Conservation (phyloP, 1,284 basidiomycete genomes). For the Microbotryum intermedium region DNA sequence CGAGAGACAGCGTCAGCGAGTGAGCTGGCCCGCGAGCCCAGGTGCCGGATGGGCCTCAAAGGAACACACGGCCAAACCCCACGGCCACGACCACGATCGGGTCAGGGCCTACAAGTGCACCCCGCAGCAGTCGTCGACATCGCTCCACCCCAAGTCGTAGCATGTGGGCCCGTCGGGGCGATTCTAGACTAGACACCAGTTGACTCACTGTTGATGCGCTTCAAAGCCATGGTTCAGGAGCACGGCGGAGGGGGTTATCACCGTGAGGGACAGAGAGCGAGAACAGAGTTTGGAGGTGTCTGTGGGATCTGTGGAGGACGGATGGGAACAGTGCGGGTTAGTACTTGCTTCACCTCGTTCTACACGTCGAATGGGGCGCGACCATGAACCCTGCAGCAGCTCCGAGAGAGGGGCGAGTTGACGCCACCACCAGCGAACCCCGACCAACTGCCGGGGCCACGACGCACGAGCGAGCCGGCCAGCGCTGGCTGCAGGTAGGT, state of each 20-base stretch:
- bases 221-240: constrained; percentile 64
- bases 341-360: too few species aligned
- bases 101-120: too few species aligned
- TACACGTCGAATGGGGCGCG: too few species aligned
- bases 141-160: too few species aligned
- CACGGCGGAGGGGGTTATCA: neutral
- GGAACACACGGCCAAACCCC: too few species aligned
- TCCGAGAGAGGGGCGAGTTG: neutral
- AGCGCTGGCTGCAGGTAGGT: too few species aligned
- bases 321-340: neutral
- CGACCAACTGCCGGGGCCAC: neutral
- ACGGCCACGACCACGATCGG: too few species aligned
- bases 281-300: neutral
- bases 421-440: neutral
- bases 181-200: neutral
- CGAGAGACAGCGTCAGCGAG: too few species aligned
- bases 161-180: too few species aligned
- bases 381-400: neutral
- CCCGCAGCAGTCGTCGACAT: too few species aligned
- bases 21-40: too few species aligned
- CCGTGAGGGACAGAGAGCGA: neutral
- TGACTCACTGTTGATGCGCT: constrained; percentile 89
- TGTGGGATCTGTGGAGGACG: neutral
- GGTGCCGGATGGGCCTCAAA: too few species aligned
- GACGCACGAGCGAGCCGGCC: neutral